Percentiles rank a stretch among this genome's conserved stretches.
Conservation (phyloP, 116 monocot genomes). For the Dioscorea cayenensis region DNA sequence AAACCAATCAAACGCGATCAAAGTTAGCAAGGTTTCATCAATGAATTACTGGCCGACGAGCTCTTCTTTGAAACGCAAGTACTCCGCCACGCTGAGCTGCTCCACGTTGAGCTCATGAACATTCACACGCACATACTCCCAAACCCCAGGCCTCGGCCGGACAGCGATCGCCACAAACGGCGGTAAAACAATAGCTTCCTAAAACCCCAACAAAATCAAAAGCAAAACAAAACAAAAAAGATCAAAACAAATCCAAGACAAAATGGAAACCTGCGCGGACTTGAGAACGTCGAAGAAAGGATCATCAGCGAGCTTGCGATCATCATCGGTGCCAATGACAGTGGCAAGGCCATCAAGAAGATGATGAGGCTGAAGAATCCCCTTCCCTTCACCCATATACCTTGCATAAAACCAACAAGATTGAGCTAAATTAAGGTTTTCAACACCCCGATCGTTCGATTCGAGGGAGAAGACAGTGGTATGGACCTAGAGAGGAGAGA, state of each 20-base stretch:
- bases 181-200: constrained; percentile 93
- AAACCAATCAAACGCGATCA: background rate
- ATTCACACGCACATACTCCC: constrained; percentile 90
- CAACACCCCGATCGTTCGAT: too few species aligned
- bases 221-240: background rate
- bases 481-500: constrained; percentile 67
- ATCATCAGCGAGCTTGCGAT: constrained; percentile 42
- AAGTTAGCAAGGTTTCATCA: background rate
- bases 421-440: too few species aligned
- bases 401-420: constrained; percentile 20
- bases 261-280: constrained; percentile 53
- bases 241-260: background rate
- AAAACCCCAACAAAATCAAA: constrained; percentile 1
- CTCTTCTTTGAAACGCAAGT: constrained; percentile 86
- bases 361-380: constrained; percentile 88
- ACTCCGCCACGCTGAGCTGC: constrained; percentile 65
- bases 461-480: constrained; percentile 2
- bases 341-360: constrained; percentile 69
- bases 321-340: constrained; percentile 25
- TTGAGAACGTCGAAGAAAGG: constrained; percentile 75
- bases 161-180: constrained; percentile 94
- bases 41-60: constrained; percentile 48
- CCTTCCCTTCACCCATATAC: constrained; percentile 75
- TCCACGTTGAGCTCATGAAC: constrained; percentile 88
- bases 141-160: constrained; percentile 85